These are phyloP conservation scores for Saccharum officinarum DNA, from an alignment of 176 grass and related monocot species.

Conservation along the genomic window DNA sequence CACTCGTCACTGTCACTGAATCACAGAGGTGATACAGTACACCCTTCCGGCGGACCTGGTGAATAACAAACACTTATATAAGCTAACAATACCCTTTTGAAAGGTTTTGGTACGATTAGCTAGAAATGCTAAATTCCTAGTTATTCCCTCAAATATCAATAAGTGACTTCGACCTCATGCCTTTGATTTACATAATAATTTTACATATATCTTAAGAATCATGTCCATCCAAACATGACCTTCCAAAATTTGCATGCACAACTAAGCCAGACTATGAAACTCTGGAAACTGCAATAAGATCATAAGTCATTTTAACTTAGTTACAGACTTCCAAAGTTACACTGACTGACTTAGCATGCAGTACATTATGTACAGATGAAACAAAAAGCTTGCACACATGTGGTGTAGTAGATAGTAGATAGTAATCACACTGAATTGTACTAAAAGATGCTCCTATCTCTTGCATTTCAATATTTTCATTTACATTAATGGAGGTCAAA, in stretches of 20 bases:
- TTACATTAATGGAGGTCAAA: neutral
- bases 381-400: neutral
- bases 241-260: neutral
- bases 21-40: constrained; percentile 64
- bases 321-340: neutral
- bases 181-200: neutral
- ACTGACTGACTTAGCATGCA: neutral
- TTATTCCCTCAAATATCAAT: neutral
- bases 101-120: constrained; percentile 9
- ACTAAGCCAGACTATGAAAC: neutral
- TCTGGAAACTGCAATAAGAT: neutral
- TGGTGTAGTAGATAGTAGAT: neutral
- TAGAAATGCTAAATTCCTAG: constrained; percentile 1
- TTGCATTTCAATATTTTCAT: neutral
- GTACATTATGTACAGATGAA: neutral
- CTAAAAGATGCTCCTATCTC: neutral
- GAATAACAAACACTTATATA: constrained; percentile 43
- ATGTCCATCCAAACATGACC: neutral
- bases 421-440: neutral
- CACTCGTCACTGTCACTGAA: constrained; percentile 54
- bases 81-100: constrained; percentile 1
- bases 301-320: neutral
- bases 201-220: neutral
- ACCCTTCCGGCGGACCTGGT: constrained; percentile 54
- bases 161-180: neutral